Base-by-base conservation (phyloP, 202 grass and related monocot genomes). In the Elaeis oleifera region DNA sequence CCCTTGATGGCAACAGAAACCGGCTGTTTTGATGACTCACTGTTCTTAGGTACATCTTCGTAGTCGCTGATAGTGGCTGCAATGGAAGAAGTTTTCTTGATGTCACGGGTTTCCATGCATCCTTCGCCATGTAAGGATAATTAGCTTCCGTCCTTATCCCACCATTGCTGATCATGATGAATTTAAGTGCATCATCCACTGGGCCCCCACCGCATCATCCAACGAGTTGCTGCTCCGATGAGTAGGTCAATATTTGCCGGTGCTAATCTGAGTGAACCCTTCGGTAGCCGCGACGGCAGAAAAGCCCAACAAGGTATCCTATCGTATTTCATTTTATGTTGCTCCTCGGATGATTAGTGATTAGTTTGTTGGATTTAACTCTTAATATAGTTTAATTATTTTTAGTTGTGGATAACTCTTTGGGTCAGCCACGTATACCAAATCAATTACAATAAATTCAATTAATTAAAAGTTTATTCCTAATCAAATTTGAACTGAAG, bases 191-290 rank as follows among this genome's bases (percentile, higher is more conserved):
- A 54, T 74, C 7, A 23, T 51, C 52, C 50, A 65, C 26, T 3
- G 16, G 4, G 4, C 71, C 71, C 5, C 71, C 60, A 13, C 39
- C 49, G 24, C 71, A 74, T 3, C 59, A 31, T 18, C 13, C 23
- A 39, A 74, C 9, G 1, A 65, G 50, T n/a, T 74, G 58, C 54
- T 60, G 17, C 20, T 74, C 49, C 56, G 60, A 56, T 48, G 49
- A 63, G n/a, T 18, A 48, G 26, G 19, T 4, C 5, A 63, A 16
- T 63, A 24, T 23, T 16, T 5, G 26, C 31, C 32, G 3, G 60
- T 63, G 7, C 18, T 62, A 14, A 62, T 62, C 17, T 62, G 16
- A n/a, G 31, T 22, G 17, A 62, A 49, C 0, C 60, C 60, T 49
- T 63, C 60, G 3, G 20, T 21, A 19, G 60, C 60, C 18, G 60